Base-by-base conservation (phyloP, 1,284 basidiomycete genomes). In the Ceratobasidium papillatum region DNA sequence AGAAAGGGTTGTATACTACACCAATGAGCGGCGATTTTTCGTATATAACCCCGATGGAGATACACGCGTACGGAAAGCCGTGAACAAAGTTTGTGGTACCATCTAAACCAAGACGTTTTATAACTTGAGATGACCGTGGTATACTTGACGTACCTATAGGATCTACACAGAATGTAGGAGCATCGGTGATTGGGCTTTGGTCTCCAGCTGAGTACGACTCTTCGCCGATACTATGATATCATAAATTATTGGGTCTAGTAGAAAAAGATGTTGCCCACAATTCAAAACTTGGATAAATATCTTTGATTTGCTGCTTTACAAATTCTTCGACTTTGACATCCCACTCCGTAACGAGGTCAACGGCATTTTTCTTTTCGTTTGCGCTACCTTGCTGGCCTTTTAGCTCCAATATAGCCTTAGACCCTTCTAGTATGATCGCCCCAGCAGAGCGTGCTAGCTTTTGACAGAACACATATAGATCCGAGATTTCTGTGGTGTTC, bases 41-140 rank as follows among this genome's bases (percentile, higher is more conserved):
- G 82, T 94, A 91, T 76, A 97, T 92, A 78, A 99, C 86, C 1
- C 96, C 97, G 74, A 99, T 89, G 22, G 95, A 97, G 80, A 97
- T 93, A 34, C 69, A 74, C 27, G 73, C 73, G 34, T 74, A 74
- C 1, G 95, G 95, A 81, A 96, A 96, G 30, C 91, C 92, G 78
- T 96, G 91, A 36, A 98, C 89, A 80, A 98, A 98, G 84, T 98
- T 98, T 68, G 96, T 98, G 0, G 96, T 98, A 9, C 94, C 94
- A 80, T 95, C 93, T 91, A 80, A 22, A 69, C 9, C 52, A 59
- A 61, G 49, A 17, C 25, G 66, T 62, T 34, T 47, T n/a, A 30
- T 49, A 80, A 19, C 30, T 27, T 4, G 41, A 47, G 32, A 30
- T 41, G 34, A 3, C 8, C 12, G 45, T 32, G n/a, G 41, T 22